Percentiles rank a stretch among this genome's conserved stretches.
phyloP scores from a whole-genome alignment of 768 basidiomycete species.

The Myochromella boudieri region DNA sequence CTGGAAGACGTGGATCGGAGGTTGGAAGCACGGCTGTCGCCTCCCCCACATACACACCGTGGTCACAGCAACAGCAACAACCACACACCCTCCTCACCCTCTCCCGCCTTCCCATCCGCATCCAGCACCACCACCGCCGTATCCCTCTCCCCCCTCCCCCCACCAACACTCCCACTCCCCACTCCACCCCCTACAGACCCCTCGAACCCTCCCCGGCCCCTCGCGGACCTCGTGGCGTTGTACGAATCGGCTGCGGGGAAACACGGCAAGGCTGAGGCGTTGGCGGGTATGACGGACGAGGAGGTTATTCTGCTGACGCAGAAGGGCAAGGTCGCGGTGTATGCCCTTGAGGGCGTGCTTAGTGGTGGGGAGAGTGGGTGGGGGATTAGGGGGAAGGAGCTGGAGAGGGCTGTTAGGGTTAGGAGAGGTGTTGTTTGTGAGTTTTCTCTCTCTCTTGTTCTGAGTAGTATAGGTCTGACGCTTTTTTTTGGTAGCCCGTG shows the following conservation, averaged over 20 bases:
- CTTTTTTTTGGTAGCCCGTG: constrained; percentile 60
- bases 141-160: constrained; percentile 8
- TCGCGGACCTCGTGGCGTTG: constrained; percentile 79
- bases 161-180: constrained; percentile 8
- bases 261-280: constrained; percentile 36
- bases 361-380: constrained; percentile 53
- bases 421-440: constrained; percentile 88
- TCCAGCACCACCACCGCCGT: constrained; percentile 7
- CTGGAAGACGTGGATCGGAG: constrained; percentile 57
- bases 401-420: constrained; percentile 84
- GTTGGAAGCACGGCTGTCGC: constrained; percentile 36
- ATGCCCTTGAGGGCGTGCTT: constrained; percentile 94
- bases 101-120: constrained; percentile 5
- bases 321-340: constrained; percentile 92
- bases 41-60: background rate
- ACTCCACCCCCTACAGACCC: constrained; percentile 1
- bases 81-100: background rate
- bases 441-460: constrained; percentile 28
- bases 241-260: constrained; percentile 72
- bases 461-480: background rate
- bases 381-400: constrained; percentile 34
- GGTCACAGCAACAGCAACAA: background rate
- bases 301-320: constrained; percentile 88
- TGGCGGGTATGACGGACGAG: constrained; percentile 80
- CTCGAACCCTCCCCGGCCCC: constrained; percentile 39